Base-by-base conservation (phyloP, 495 filamentous ascomycete genomes). In the Letharia lupina region DNA sequence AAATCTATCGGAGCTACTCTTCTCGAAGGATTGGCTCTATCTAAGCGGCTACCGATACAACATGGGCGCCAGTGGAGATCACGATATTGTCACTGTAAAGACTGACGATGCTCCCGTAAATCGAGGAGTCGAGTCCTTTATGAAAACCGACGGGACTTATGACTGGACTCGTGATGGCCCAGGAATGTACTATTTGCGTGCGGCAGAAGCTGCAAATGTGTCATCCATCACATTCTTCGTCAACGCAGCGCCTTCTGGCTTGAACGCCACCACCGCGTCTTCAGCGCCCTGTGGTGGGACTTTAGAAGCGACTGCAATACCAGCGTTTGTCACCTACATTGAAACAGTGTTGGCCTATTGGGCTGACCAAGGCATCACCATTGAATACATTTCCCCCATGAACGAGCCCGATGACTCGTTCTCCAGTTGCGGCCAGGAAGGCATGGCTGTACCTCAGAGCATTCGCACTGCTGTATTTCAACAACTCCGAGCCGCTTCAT, bases 11-110 rank as follows among this genome's bases (percentile, higher is more conserved):
- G 16, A 40, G 6, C 60, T 67, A 15, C 61, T 67, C 20, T 67
- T 67, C 40, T 63, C 60, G 4, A 33, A 63, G 44, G 48, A 67
- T 18, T 44, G 65, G 47, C 39, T 67, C 15, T 33, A 67, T 42
- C 50, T 67, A 9, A 67, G 65, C 12, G 52, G 60, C 45, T 67
- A 67, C 28, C 60, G 65, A 13, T 67, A 64, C n/a, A 67, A 67
- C 31, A 56, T 67, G 42, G 65, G 65, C 4, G 65, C 61, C 16
- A 63, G 39, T 20, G 61, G 52, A 35, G 47, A 67, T 35, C 45
- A 64, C 9, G 61, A 56, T 47, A 37, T 12, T 8, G 33, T 23
- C 18, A 23, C 15, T 40, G 20, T 35, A 18, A 18, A 31, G 42
- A 57, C 54, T 0, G 31, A 15, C 8, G 54, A 31, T 12, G 50